Base-by-base conservation (phyloP, 805 yeast genomes). In the Nakazawaea sp. region DNA sequence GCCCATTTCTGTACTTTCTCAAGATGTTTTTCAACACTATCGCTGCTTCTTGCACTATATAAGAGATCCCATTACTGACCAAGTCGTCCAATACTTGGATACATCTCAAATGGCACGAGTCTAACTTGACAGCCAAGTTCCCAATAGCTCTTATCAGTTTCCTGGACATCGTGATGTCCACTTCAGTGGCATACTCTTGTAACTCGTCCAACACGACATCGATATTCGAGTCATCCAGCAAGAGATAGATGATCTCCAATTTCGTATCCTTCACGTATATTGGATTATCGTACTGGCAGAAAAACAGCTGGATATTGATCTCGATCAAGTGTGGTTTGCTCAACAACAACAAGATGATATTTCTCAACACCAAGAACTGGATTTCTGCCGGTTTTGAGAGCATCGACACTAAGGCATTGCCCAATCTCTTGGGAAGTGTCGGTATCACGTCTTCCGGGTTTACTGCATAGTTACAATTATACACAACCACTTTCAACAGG, bases 81-180 rank as follows among this genome's bases (percentile, higher is more conserved):
- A 87, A 65, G 21, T 71, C 78, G 26, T 73, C 49, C 6, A 89
- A 56, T 1, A 77, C 72, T 5, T 70, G 69, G 3, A 85, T 81
- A 55, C 95, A 85, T 18, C 65, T 65, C 4, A 65, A 60, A 0
- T 89, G 78, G 0, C 84, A 76, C 7, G 56, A 55, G 18, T 75
- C 77, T 12, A 87, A 58, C 50, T 85, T 86, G 19, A 88, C 77
- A 0, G 96, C 95, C 16, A 90, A 62, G 50, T 88, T 85, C 2
- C 97, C 97, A 43, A 90, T 77, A 0, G 96, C 95, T 42, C 95
- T 62, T 3, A 90, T 77, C 0, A 97, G 88, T 50, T 87, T 84
- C 39, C 95, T 66, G 2, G 89, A 85, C 81, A 88, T 86, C 41
- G 82, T 81, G 18, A 79, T 72, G 56, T 89, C 96, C 11, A 85